Base-by-base conservation (phyloP, 768 basidiomycete genomes). In the Boletus fagicola region DNA sequence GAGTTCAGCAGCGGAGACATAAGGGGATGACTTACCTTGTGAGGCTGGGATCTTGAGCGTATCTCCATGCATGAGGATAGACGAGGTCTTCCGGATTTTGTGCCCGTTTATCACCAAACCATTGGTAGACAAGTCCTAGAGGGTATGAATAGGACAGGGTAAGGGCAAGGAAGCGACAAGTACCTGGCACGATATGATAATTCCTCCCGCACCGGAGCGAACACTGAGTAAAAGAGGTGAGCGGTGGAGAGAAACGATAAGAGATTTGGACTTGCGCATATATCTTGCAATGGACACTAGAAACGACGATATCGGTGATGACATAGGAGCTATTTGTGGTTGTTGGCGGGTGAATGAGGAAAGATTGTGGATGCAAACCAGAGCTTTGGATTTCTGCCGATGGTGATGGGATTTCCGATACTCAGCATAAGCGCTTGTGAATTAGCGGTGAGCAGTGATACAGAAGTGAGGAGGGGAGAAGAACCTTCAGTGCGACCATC, bases 111-210 rank as follows among this genome's bases (percentile, higher is more conserved):
- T 75, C 31, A 80, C 69, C 38, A 91, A 73, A 1, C 91, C 91
- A 58, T 93, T 92, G 20, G 86, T 83, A 1, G 91, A 93, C 26
- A 84, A 38, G 68, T 92, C 91, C 90, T 92, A 38, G 40, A 52
- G 18, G 18, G 31, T 36, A 31, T 61, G 54, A 26, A 46, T 42
- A 31, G n/a, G 31, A 53, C 30, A 48, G 11, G 51, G 10, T 16
- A 18, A n/a, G 28, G 22, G 26, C 42, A 50, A 31, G 65, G 22
- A 52, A 36, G 22, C 4, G 28, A 54, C 11, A 22, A 15, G 24
- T 66, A 90, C 90, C 74, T 91, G 86, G 64, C 90, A 92, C 5
- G 91, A 91, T 51, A 92, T 78, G 62, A 91, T 85, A 35, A 88
- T 75, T 3, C 87, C 87, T 38, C 88, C 91, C 5, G 79, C 80